A percentile compares a stretch with the other conserved stretches of the same genome.
Conservation (phyloP, 2,329 filamentous ascomycete genomes). For the Akanthomyces lecanii region DNA sequence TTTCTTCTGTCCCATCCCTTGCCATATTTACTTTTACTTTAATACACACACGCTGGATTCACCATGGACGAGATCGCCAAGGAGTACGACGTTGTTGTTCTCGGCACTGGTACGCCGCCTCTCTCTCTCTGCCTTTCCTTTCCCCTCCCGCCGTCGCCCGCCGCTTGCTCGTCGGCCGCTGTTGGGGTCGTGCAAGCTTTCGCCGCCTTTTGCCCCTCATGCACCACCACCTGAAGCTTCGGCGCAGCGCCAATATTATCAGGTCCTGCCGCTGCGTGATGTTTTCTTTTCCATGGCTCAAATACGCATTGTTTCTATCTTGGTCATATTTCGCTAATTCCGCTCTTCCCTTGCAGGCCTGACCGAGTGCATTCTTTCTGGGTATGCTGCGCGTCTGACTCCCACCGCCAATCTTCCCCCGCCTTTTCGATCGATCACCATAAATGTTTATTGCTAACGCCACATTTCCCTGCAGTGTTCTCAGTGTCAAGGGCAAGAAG, state of each 20-base stretch:
- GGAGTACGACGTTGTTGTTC: slow-evolving; percentile 97
- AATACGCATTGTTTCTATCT: background rate
- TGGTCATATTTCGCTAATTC: background rate
- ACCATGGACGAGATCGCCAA: slow-evolving; percentile 96
- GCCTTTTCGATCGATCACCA: slow-evolving; percentile 14
- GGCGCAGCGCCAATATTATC: background rate
- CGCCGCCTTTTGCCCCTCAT: slow-evolving; percentile 15
- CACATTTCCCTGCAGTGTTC: slow-evolving; percentile 55
- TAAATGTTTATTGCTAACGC: slow-evolving; percentile 8
- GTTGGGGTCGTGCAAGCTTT: slow-evolving; percentile 14
- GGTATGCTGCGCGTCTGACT: slow-evolving; percentile 51
- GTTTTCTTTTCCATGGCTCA: background rate
- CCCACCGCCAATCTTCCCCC: slow-evolving; percentile 12
- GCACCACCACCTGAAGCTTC: background rate
- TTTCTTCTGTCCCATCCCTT: background rate
- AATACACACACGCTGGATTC: slow-evolving; percentile 18
- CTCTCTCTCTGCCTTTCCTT: background rate
- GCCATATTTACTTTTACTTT: slow-evolving; percentile 19
- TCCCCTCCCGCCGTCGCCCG: slow-evolving; percentile 21
- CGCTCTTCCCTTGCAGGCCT: slow-evolving; percentile 58
- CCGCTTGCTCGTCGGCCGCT: slow-evolving; percentile 2
- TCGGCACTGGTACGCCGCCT: slow-evolving; percentile 81
- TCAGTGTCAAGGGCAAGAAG: slow-evolving; percentile 98
- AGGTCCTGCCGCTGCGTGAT: background rate
- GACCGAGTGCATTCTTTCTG: slow-evolving; percentile 98